Percentiles rank a stretch among this genome's conserved stretches.
Conservation (phyloP, 176 grass and related monocot species). For the Oryza meridionalis region DNA sequence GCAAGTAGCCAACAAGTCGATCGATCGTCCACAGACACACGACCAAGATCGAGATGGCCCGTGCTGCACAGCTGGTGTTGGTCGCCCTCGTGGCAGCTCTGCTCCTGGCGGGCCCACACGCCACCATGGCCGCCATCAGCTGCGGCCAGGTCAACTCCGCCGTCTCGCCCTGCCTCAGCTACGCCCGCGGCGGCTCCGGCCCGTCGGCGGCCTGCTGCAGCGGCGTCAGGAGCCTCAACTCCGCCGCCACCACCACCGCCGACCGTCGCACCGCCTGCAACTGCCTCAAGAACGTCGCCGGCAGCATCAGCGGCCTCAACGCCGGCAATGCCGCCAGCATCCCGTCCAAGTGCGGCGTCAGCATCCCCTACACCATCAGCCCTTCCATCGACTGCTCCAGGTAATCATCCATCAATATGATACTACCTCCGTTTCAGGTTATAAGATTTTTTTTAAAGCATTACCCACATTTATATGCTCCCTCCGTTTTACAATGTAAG, state of each 20-base stretch:
- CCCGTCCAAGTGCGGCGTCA: conserved; percentile 50
- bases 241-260: conserved; percentile 17
- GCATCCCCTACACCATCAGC: conserved; percentile 50
- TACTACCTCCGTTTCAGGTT: no score
- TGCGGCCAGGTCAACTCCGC: conserved; percentile 32
- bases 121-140: background rate
- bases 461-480: no score
- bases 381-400: conserved; percentile 39
- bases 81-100: conserved; percentile 27
- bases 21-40: background rate
- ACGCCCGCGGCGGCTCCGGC: conserved; percentile 8
- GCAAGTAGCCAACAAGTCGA: background rate
- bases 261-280: conserved; percentile 38
- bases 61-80: background rate
- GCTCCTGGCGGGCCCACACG: background rate
- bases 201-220: background rate
- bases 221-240: conserved; percentile 40
- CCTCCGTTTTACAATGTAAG: no score
- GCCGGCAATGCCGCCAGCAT: conserved; percentile 36
- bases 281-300: conserved; percentile 44
- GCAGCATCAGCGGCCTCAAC: conserved; percentile 18
- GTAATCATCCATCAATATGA: conserved; percentile 7
- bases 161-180: conserved; percentile 32
- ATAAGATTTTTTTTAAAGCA: no score
- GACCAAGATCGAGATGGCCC: background rate